phyloP scores from a whole-genome alignment of 2,329 filamentous ascomycete genomes.

The Curvularia lunata region DNA sequence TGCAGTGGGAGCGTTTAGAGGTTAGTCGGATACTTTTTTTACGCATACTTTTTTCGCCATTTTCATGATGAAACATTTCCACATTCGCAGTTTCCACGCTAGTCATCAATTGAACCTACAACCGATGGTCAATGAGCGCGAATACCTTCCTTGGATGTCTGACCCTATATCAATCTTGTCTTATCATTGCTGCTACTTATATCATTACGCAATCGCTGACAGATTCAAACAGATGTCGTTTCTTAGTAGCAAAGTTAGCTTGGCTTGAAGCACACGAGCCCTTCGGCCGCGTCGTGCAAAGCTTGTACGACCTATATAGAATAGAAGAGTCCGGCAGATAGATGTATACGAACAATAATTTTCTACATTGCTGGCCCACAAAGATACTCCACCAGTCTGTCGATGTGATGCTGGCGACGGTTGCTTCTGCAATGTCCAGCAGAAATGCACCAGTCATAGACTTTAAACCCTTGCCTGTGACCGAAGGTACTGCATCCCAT shows the following conservation, averaged over 20 bases:
- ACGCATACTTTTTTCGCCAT: constrained; percentile 20
- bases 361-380: background rate
- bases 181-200: constrained; percentile 10
- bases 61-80: constrained; percentile 75
- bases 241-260: background rate
- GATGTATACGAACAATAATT: background rate
- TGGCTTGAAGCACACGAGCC: background rate
- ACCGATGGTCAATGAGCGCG: constrained; percentile 69
- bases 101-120: constrained; percentile 71
- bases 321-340: background rate
- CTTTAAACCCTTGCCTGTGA: background rate
- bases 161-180: constrained; percentile 48
- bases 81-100: constrained; percentile 91
- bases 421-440: background rate
- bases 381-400: too few relatives aligned
- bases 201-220: constrained; percentile 26
- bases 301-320: background rate
- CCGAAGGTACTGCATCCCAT: background rate
- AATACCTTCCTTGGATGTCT: constrained; percentile 78
- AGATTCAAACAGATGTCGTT: constrained; percentile 15
- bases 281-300: background rate
- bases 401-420: background rate
- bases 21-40: constrained; percentile 40
- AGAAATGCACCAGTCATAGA: background rate
- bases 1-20: constrained; percentile 11